Percentiles rank a stretch among this genome's conserved stretches.
These are phyloP conservation scores for Colletotrichum trifolii DNA, from an alignment of 2,329 filamentous ascomycete species.

Conservation along the genomic window DNA sequence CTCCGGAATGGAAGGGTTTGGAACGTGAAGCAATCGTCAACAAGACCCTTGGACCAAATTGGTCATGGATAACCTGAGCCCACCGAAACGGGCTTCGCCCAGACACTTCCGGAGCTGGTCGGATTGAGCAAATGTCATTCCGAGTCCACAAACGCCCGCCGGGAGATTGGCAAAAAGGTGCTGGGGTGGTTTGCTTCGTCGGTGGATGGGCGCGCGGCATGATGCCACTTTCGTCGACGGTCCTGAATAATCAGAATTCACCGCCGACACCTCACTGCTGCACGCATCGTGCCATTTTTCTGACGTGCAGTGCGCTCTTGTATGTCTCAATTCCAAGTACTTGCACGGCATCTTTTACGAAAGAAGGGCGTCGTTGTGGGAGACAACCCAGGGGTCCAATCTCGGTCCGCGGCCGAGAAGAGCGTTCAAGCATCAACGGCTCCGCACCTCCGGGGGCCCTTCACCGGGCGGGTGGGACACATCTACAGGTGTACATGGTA, in stretches of 20 bases:
- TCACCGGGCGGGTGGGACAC: too few species aligned
- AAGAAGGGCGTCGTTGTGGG: background rate
- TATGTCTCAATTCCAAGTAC: conserved; percentile 10
- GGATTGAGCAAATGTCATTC: background rate
- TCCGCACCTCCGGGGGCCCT: too few species aligned
- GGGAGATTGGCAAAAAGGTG: background rate
- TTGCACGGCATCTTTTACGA: conserved; percentile 3
- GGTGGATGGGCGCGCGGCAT: background rate
- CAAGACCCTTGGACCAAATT: too few species aligned
- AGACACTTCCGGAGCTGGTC: background rate
- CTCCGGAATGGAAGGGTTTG: conserved; percentile 14
- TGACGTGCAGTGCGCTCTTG: background rate
- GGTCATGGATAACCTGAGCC: background rate
- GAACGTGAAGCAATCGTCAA: conserved; percentile 24
- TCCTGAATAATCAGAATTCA: background rate
- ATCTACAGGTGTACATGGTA: too few species aligned
- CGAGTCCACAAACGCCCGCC: conserved; percentile 4
- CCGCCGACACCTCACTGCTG: conserved; percentile 17
- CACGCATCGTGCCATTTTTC: conserved; percentile 25
- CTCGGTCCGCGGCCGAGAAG: conserved; percentile 23
- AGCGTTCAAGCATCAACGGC: background rate
- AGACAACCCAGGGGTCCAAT: background rate
- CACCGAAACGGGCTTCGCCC: background rate
- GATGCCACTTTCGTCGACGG: background rate
- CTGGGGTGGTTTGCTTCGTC: background rate